Base-by-base conservation (phyloP, 805 yeast genomes). In the Wickerhamomyces pijperi region DNA sequence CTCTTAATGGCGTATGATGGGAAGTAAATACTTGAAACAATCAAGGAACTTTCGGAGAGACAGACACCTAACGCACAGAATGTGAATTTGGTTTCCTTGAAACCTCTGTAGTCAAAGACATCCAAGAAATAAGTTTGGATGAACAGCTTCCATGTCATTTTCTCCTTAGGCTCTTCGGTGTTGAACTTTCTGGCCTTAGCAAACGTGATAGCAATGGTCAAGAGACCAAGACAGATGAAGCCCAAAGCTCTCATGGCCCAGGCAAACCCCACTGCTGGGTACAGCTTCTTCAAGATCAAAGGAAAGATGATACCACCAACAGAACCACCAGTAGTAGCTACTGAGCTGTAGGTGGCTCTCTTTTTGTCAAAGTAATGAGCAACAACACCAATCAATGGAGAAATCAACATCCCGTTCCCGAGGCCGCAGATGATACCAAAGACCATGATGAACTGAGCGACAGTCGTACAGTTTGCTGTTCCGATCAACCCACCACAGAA, bases 221-320 rank as follows among this genome's bases (percentile, higher is more conserved):
- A 47, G 35, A 56, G 54, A 5, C 36, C 42, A 17, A 46, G 25
- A 36, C 65, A 58, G 16, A 72, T 51, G 45, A 74, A 65, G 0
- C 72, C 73, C 36, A 72, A 54, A 14, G 65, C 58, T 37, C 81
- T 60, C 34, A 70, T 60, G 3, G 74, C 68, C 79, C 80, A 74
- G 11, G 59, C 61, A 47, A 70, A 73, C 1, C 80, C 80, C 19
- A 71, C 61, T 13, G 54, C 48, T 6, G 47, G 42, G 37, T 67
- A 63, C 36, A 72, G 52, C 16, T 50, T 52, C 34, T 68, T 61
- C 15, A 72, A 60, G 59, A 68, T 59, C 34, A 70, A 53, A 13
- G 77, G 74, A 49, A 68, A 70, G 18, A 67, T 39, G 38, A 69
- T 54, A 13, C 76, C 74, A 4, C 79, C 79, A 11, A 71, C 48